Conservation (phyloP, 1,284 basidiomycete genomes). For the Tylopilus sp. region DNA sequence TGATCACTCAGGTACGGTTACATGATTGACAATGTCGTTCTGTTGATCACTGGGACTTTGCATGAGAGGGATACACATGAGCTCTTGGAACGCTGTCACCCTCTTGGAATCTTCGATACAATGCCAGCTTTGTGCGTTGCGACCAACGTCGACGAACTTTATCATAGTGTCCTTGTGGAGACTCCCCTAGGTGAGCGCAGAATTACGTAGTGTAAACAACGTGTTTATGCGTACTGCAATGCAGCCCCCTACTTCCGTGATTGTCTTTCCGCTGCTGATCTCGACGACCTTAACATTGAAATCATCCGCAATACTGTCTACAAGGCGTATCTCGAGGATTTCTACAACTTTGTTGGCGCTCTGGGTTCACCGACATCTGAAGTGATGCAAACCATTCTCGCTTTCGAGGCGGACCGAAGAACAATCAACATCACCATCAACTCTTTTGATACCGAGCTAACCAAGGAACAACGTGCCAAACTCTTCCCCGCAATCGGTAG, state of each 20-base stretch:
- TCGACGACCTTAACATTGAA: constrained; percentile 99
- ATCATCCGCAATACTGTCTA: constrained; percentile 99
- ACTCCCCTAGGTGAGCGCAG: constrained; percentile 82
- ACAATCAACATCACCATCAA: constrained; percentile 99
- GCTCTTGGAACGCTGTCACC: constrained; percentile 94
- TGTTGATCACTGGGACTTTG: constrained; percentile 95
- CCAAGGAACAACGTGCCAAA: constrained; percentile 94
- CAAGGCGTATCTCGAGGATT: constrained; percentile 99
- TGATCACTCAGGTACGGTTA: constrained; percentile 75
- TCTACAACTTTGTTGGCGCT: constrained; percentile 79
- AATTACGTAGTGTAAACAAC: neutral
- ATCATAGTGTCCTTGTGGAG: constrained; percentile 95
- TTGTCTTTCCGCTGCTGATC: constrained; percentile 91
- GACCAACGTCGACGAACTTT: constrained; percentile 98
- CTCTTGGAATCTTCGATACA: constrained; percentile 95
- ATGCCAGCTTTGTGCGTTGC: constrained; percentile 99
- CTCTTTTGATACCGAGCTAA: constrained; percentile 93
- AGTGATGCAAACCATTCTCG: constrained; percentile 86
- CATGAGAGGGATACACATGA: constrained; percentile 99
- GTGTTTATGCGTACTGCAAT: constrained; percentile 11
- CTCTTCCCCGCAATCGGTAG: constrained; percentile 94
- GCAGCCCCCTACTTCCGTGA: constrained; percentile 96
- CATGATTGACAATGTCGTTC: constrained; percentile 99
- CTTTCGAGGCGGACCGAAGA: constrained; percentile 96
- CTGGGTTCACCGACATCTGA: constrained; percentile 86